Conservation (phyloP, 805 yeast species). For the Starmera caribaea region DNA sequence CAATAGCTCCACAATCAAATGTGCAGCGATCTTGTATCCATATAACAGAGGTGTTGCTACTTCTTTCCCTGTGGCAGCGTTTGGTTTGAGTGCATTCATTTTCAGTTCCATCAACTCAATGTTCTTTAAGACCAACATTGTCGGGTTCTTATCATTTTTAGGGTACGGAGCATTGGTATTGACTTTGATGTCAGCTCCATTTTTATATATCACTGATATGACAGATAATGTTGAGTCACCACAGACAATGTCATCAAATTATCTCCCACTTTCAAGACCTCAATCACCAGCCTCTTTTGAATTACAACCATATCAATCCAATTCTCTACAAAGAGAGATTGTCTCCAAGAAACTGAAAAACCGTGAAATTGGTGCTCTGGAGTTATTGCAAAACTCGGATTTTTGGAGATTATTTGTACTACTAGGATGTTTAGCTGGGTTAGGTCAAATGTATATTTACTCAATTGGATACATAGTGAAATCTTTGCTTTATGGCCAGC, state of each 20-base stretch:
- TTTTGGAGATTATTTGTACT: slow-evolving; percentile 44
- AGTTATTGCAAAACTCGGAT: slow-evolving; percentile 17
- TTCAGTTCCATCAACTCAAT: slow-evolving; percentile 46
- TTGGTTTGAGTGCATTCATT: slow-evolving; percentile 65
- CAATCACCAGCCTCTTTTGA: too few species aligned
- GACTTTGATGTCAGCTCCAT: slow-evolving; percentile 36
- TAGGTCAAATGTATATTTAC: slow-evolving; percentile 69
- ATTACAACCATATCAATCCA: too few species aligned
- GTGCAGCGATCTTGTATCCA: slow-evolving; percentile 66
- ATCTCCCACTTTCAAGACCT: not conserved
- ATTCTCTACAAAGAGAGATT: too few species aligned
- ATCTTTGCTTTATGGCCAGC: slow-evolving; percentile 26
- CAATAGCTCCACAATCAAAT: slow-evolving; percentile 56
- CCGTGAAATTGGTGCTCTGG: too few species aligned
- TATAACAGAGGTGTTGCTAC: slow-evolving; percentile 64
- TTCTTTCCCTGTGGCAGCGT: slow-evolving; percentile 62
- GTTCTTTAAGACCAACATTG: slow-evolving; percentile 49
- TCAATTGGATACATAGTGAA: slow-evolving; percentile 63
- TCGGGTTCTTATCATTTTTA: slow-evolving; percentile 39
- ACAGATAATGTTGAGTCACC: too few species aligned
- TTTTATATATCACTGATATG: slow-evolving; percentile 21
- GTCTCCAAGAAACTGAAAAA: too few species aligned
- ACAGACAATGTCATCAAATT: not conserved
- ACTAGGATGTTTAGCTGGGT: slow-evolving; percentile 49
- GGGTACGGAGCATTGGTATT: slow-evolving; percentile 32